Evolutionary conservation across 257 asterid species (phyloP).

Genomic region (Jacaranda mimosifolia): DNA sequence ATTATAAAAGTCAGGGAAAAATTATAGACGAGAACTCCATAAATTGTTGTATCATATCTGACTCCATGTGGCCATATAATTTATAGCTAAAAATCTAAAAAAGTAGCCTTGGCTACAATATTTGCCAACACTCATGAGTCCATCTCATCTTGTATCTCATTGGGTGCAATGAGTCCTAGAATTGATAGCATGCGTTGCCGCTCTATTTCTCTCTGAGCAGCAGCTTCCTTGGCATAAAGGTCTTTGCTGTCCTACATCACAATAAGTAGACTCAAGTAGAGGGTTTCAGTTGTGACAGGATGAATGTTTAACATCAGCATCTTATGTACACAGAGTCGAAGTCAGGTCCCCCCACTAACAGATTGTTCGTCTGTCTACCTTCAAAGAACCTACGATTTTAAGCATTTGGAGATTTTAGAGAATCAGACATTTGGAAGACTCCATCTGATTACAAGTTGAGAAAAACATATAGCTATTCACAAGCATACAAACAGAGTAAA

Average conservation of each 20-base stretch:
- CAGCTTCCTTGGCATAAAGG: constrained; percentile 93
- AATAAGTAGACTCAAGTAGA: background rate
- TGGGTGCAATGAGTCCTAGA: constrained; percentile 93
- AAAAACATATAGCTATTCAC: background rate
- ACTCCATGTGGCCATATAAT: constrained; percentile 36
- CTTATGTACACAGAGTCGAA: no score
- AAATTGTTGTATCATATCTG: constrained; percentile 21
- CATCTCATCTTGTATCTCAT: constrained; percentile 95
- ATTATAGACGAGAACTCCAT: constrained; percentile 22
- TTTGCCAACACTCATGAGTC: constrained; percentile 54
- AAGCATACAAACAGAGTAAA: background rate
- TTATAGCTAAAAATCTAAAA: constrained; percentile 34
- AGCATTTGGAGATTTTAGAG: background rate
- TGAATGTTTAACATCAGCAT: background rate
- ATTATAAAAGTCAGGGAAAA: constrained; percentile 23
- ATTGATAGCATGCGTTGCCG: constrained; percentile 84
- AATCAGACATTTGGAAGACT: background rate
- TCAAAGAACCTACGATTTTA: background rate
- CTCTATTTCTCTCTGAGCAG: constrained; percentile 86
- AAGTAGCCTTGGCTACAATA: constrained; percentile 19
- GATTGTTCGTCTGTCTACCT: background rate
- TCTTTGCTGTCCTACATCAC: constrained; percentile 87
- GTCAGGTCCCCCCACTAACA: background rate
- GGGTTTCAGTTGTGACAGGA: background rate
- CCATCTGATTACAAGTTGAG: background rate